Evolutionary conservation across 495 filamentous ascomycete genomes (phyloP), one percentile per base, ranked within the genome.

Genomic region (Hypoxylon trugodes): DNA sequence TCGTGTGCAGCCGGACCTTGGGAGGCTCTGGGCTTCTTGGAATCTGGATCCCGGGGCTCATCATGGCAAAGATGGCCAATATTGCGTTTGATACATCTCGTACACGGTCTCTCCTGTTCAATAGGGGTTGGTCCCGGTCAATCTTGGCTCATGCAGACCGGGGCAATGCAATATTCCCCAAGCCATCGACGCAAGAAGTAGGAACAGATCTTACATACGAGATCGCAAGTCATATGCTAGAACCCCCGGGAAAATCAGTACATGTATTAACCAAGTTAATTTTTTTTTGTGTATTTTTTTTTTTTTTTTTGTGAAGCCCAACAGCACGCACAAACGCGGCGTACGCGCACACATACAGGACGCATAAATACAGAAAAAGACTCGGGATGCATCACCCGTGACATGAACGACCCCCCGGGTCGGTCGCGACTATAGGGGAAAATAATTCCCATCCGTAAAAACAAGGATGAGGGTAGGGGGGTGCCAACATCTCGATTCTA

Each of bases 211-310:
- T 70, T 77, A 87, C 91, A 85, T 94, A 96, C 93, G 82, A 93
- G 90, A 86, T 98, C 96, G 85, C 95, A 98, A 75, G 96, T 98
- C 95, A 98, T 98, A 89, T 98, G 95, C 91, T 96, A 79, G 79
- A 78, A 74, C 71, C 77, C 63, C 66, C 74, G 76, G 66, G 47
- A 57, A 19, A 32, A 53, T 52, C 43, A 58, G 58, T 58, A n/a
- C n/a, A n/a, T n/a, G n/a, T n/a, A 61, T 61, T 67, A 59, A 58
- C 64, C 57, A 67, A 58, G 57, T 28, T 53, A 7, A n/a, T n/a
- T n/a, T n/a, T n/a, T n/a, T n/a, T n/a, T n/a, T n/a, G n/a, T n/a
- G n/a, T n/a, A n/a, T n/a, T n/a, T n/a, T n/a, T n/a, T n/a, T n/a
- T n/a, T n/a, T n/a, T n/a, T n/a, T n/a, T n/a, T 58, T 67, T 58